Conservation (phyloP, 2,329 filamentous ascomycete species). For the Aureobasidium leucospermi region DNA sequence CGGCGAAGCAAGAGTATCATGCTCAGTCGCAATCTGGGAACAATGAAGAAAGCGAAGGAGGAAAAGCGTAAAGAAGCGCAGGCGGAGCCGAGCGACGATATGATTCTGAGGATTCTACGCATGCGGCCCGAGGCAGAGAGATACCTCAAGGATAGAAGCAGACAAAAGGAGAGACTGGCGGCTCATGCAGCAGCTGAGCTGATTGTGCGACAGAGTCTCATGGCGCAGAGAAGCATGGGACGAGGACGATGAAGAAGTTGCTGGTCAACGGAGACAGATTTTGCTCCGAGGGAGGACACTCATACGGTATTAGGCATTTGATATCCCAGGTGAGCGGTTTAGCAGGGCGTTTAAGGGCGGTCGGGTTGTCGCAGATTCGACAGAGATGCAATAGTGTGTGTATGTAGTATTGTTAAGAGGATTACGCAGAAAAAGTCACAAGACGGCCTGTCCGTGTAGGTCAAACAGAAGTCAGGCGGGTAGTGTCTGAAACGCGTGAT, state of each 20-base stretch:
- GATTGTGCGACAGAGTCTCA: constrained; percentile 88
- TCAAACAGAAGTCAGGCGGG: too few relatives aligned
- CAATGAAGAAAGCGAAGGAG: constrained; percentile 92
- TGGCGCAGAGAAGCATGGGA: constrained; percentile 32
- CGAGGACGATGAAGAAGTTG: constrained; percentile 13
- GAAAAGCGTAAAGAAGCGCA: constrained; percentile 94
- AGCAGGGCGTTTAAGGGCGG: neutral
- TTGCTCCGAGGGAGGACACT: neutral
- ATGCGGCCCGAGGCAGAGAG: constrained; percentile 86
- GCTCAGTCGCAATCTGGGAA: constrained; percentile 88
- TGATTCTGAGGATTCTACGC: constrained; percentile 88
- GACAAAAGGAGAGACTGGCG: constrained; percentile 88
- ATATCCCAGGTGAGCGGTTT: neutral
- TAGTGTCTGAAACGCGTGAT: too few relatives aligned
- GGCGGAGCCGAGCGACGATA: constrained; percentile 93
- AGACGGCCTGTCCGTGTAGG: too few relatives aligned
- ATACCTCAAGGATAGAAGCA: constrained; percentile 82
- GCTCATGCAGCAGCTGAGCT: constrained; percentile 85
- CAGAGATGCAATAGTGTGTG: neutral
- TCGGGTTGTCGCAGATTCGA: neutral
- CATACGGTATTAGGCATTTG: neutral
- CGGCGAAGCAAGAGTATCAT: constrained; percentile 59
- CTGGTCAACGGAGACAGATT: neutral
- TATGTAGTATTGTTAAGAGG: neutral
- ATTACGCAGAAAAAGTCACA: neutral